These are phyloP conservation scores for Kwoniella pini DNA, from an alignment of 768 basidiomycete species.

Conservation along the genomic window DNA sequence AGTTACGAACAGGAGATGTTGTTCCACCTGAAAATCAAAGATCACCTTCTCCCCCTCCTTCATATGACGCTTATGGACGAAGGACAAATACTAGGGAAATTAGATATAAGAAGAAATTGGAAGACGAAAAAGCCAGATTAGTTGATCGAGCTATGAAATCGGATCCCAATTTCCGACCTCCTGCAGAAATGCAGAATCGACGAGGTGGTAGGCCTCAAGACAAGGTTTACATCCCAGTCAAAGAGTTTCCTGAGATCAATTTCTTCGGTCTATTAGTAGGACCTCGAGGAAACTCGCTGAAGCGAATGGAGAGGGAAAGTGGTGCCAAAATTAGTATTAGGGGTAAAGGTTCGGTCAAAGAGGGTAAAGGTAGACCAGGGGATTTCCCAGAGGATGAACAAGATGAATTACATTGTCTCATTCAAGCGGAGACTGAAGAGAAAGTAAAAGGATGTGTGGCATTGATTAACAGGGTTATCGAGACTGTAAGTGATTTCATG, in stretches of 20 bases:
- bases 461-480: constrained; percentile 96
- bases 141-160: constrained; percentile 96
- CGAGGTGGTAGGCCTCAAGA: constrained; percentile 84
- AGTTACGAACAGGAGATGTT: constrained; percentile 88
- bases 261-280: constrained; percentile 98
- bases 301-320: constrained; percentile 98
- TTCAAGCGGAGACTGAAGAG: constrained; percentile 87
- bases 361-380: constrained; percentile 94
- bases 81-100: constrained; percentile 98
- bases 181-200: constrained; percentile 95
- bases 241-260: constrained; percentile 99
- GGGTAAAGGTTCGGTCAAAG: constrained; percentile 97
- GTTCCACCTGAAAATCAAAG: constrained; percentile 93
- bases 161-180: constrained; percentile 96
- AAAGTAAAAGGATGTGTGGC: constrained; percentile 89
- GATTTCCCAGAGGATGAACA: constrained; percentile 95
- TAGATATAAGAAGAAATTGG: constrained; percentile 85
- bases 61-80: constrained; percentile 95
- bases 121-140: constrained; percentile 71
- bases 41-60: constrained; percentile 94
- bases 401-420: constrained; percentile 97
- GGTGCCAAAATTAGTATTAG: constrained; percentile 98
- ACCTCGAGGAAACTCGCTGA: constrained; percentile 96
- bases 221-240: constrained; percentile 99
- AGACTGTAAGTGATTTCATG: constrained; percentile 77